Base-by-base conservation (phyloP, 352 stramenopile genomes). In the Elongisporangium undulatum region DNA sequence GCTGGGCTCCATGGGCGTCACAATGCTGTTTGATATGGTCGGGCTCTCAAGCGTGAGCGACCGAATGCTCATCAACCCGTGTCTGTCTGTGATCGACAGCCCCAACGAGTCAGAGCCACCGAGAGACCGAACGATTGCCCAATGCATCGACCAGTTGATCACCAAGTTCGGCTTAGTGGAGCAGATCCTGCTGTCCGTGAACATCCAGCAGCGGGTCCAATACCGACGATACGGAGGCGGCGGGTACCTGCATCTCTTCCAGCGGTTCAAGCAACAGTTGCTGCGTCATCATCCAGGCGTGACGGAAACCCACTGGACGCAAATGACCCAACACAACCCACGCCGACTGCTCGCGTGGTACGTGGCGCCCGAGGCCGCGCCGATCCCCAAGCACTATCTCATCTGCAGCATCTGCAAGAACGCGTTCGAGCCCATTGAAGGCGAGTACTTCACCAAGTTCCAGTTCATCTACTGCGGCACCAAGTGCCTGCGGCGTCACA, bases 361-460 rank as follows among this genome's bases (percentile, higher is more conserved):
- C 61, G 61, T 69, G 9, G 56, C 83, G 34, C 85, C 82, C 22
- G 69, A 69, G 20, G 63, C 67, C n/a, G 71, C 80, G 0, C 70
- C 66, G 17, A 74, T 86, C 56, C 83, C 83, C 23, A 92, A 93
- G 57, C 71, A 90, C 56, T 92, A 81, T 45, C 58, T 93, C 38
- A 67, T 75, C 49, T 95, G 85, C 67, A 90, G 72, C 22, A 88
- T 95, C 59, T 95, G 85, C 65, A 38, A 53, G 7, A 72, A 79
- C 23, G 71, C 65, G 56, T 95, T 95, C 59, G 85, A 95, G 67
- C 85, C 85, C 9, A 85, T 95, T 58, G 83, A 89, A 17, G 85
- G 85, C 23, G 83, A 95, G 63, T 95, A 93, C 66, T 95, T 92
- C 45, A 88, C 85, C 52, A 95, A 95, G 69, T 93, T 92, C 54